Evolutionary conservation across 2,329 filamentous ascomycete species (phyloP), one percentile per base, ranked within the genome.

Genomic region (Aspergillus viridinutans): DNA sequence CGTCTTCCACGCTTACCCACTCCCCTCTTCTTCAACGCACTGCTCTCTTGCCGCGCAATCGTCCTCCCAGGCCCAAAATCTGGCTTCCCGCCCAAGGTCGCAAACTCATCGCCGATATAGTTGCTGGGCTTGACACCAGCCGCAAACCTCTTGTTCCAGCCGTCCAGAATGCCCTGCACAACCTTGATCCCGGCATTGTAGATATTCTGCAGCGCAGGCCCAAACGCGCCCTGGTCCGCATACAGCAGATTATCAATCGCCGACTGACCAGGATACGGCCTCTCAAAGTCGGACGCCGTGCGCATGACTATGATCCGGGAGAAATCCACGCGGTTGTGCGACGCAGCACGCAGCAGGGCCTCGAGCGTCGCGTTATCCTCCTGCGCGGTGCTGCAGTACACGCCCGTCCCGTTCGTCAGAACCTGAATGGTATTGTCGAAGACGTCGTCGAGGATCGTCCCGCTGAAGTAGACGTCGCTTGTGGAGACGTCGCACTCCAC

Each of bases 71-170:
- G 69, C 0, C 87, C 87, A 70, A 89, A 90, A 67, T 88, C 84
- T 0, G 87, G 86, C 43, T 73, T 69, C 1, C 86, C 87, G 1
- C 86, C 87, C 3, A 90, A 73, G 9, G 82, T 86, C 14, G 86
- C 88, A 62, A 90, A 86, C 54, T 90, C 86, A 66, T 90, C 87
- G 5, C 87, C 87, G 40, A 90, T 74, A 64, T 90, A 90, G 65
- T 90, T 90, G 1, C 68, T 74, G 0, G 86, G 74, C 58, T 75
- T 68, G 42, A 90, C 72, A 2, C 88, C 88, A 1, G 68, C 61
- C 38, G 76, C 72, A 63, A 86, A 90, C 0, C 75, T 85, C 14
- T 69, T 69, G 43, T 85, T 74, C 88, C 88, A 91, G 3, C 76
- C 79, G 0, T 69, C 57, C 12, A 90, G 57, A 56, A 91, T 86